Base-by-base conservation (phyloP, 495 filamentous ascomycete genomes). In the Hyphodiscus hymeniophilus region DNA sequence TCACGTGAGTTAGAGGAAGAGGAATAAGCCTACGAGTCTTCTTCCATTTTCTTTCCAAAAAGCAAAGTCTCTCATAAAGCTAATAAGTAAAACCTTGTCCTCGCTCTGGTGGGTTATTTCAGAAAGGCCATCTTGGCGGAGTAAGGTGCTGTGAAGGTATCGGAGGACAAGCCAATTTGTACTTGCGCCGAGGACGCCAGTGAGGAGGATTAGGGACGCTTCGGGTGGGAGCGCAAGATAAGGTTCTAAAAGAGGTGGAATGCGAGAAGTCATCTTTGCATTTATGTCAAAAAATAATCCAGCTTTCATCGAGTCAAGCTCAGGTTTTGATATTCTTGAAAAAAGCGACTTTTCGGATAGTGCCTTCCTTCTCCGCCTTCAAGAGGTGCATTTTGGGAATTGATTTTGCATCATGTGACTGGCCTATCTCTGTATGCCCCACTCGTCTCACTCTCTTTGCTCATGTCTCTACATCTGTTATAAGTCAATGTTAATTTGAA, bases 91-190 rank as follows among this genome's bases (percentile, higher is more conserved):
- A 3, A 97, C 79, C n/a, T 71, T 61, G 11, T 45, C 38, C 3
- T 50, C 55, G 13, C 56, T 49, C n/a, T 56, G 50, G 0, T 13
- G 30, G 12, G n/a, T 1, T 45, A 23, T 40, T 26, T 38, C 52
- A 38, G 13, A 42, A 30, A 11, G 13, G 28, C 12, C 13, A 46
- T 45, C 31, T 41, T 36, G 35, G 47, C 23, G 24, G 45, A 41
- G 26, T 45, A 87, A 68, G 0, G 76, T 67, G 16, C 74, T 71
- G 63, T 78, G 71, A 1, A 90, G 64, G 63, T 76, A 81, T 28
- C 82, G 72, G 15, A 82, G 55, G 12, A 84, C 63, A 13, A 90
- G 76, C 86, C 86, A 91, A 62, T 87, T 87, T 5, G 82, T 74
- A 30, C 75, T 79, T 13, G 83, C 81, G 31, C 79, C 82, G 8